A percentile compares a stretch with the other conserved stretches of the same genome.
These are phyloP conservation scores for Linum tenue DNA, from an alignment of 345 rosid genomes.

Conservation along the genomic window DNA sequence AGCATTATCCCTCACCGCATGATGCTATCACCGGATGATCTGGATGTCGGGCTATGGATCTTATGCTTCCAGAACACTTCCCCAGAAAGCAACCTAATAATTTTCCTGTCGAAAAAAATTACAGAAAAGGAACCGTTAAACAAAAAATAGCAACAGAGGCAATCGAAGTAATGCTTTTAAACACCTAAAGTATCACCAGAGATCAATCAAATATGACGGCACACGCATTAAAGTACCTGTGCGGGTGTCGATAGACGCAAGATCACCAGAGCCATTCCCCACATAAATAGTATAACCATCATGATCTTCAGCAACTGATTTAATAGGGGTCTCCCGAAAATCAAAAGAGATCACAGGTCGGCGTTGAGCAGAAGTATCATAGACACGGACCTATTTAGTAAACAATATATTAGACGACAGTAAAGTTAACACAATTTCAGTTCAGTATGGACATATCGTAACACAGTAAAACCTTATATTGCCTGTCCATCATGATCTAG, in stretches of 20 bases:
- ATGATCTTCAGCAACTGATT: conserved; percentile 57
- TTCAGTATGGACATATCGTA: no score
- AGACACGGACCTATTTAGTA: conserved; percentile 61
- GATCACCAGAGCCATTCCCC: conserved; percentile 92
- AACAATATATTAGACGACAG: background rate
- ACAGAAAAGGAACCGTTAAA: background rate
- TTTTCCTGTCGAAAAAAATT: conserved; percentile 45
- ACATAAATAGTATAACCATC: conserved; percentile 73
- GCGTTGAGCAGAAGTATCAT: conserved; percentile 84
- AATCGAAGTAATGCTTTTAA: background rate
- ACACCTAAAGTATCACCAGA: background rate
- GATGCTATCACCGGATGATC: conserved; percentile 71
- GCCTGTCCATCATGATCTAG: background rate
- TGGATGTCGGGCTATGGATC: conserved; percentile 76
- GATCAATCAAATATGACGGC: background rate
- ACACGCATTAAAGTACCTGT: conserved; percentile 42
- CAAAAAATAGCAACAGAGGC: conserved; percentile 4
- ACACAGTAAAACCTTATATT: no score
- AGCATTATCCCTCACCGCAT: conserved; percentile 54
- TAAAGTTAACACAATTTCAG: no score
- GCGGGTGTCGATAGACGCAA: conserved; percentile 78
- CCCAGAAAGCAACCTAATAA: conserved; percentile 79
- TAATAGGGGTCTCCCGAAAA: conserved; percentile 70
- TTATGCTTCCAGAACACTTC: conserved; percentile 86
- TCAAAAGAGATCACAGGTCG: conserved; percentile 89